Percentiles rank a stretch among this genome's conserved stretches.
Conservation (phyloP, 371 early-diverging fungal species). For the Umbelopsis sp. region DNA sequence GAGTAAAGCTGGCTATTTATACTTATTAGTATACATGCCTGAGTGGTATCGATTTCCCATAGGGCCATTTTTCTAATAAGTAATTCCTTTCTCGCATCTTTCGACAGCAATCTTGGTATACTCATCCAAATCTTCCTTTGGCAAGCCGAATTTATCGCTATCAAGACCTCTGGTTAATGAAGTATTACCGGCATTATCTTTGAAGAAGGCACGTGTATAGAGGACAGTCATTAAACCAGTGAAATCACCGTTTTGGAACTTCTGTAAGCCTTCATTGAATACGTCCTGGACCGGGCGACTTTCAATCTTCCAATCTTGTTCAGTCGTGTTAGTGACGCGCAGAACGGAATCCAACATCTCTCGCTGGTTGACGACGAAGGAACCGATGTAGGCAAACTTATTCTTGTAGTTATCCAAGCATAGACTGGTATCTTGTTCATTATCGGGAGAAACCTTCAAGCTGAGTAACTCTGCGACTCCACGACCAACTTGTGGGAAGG, state of each 20-base stretch:
- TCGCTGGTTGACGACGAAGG: not conserved
- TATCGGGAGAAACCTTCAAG: not conserved
- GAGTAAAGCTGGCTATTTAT: too few relatives aligned
- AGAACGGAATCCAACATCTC: not conserved
- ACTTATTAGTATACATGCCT: too few relatives aligned
- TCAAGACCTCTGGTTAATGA: not conserved
- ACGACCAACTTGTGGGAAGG: not conserved
- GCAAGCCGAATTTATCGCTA: not conserved
- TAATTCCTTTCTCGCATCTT: too few relatives aligned
- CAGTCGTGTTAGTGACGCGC: not conserved
- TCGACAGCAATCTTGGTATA: not conserved
- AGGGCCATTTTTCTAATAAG: too few relatives aligned
- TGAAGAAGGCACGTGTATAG: not conserved
- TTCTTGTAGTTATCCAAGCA: not conserved
- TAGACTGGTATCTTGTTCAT: constrained; percentile 2
- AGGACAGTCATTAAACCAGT: not conserved
- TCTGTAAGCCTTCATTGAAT: not conserved
- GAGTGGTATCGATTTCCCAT: too few relatives aligned
- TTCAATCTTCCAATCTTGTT: not conserved
- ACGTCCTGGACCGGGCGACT: not conserved
- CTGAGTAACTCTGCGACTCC: not conserved
- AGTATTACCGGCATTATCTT: constrained; percentile 4
- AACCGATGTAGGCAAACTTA: not conserved
- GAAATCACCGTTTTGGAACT: not conserved
- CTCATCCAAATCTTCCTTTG: constrained; percentile 1